Base-by-base conservation (phyloP, 1,139 yeast genomes). In the Ashbya aceris region DNA sequence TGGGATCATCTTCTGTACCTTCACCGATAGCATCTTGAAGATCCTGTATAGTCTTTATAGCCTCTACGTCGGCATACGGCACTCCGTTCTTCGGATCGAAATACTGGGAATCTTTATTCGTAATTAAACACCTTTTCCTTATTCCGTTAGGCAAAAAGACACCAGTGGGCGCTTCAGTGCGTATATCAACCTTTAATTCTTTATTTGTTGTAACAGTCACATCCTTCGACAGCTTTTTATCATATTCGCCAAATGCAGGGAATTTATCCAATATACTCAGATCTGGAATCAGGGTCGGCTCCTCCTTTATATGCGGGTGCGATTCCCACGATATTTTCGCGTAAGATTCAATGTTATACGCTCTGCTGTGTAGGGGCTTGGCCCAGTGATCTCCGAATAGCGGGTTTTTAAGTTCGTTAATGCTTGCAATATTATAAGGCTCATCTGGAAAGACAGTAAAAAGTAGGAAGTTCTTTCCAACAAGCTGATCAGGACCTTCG, bases 1-100 rank as follows among this genome's bases (percentile, higher is more conserved):
- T 20, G 1, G 51, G 47, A 2, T 43, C 41, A 14, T 50, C 54
- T 6, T 49, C 50, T 3, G 49, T 42, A 2, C 50, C 53, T 27
- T 40, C 49, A 7, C 45, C 49, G 14, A 54, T 69, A 6, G 61
- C 52, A 13, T 72, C 77, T 50, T 80, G 83, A 27, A 85, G 72
- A 30, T 73, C 73, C 54, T 83, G 80, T 50, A 87, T 71, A 31
- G 80, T 69, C 50, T 74, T 79, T 58, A 81, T 84, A 8, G 91
- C 81, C 40, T 83, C 93, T 49, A 85, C 85, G 46, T 82, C 81
- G 42, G 83, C 74, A 62, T 89, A 89, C 1, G 96, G 95, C 40
- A 87, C 75, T 38, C 94, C 94, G 31, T 83, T 78, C 35, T 77
- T 73, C 0, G 96, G 96, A 65, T 89, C 96, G 51, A 84, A 81